Evolutionary conservation across 345 rosid species (phyloP).

Genomic region (Eucalyptus polybractea): DNA sequence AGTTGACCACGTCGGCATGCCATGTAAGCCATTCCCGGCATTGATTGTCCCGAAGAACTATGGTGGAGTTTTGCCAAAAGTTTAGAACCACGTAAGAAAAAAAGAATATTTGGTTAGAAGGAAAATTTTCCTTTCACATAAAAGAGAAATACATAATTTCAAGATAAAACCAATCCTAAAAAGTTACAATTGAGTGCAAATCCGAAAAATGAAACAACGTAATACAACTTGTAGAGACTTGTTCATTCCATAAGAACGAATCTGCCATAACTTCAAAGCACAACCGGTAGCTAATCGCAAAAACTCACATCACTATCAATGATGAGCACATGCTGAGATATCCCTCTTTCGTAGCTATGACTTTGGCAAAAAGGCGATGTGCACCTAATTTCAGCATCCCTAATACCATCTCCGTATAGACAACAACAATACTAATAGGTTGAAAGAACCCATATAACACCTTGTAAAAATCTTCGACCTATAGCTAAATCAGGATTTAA

Average conservation of each 20-base stretch:
- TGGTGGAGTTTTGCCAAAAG: too few relatives aligned
- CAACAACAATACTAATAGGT: neutral
- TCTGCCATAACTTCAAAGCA: neutral
- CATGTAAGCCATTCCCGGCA: too few relatives aligned
- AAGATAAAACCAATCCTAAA: too few relatives aligned
- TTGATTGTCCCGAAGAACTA: too few relatives aligned
- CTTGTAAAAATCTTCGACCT: neutral
- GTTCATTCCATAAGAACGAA: neutral
- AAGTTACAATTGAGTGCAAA: neutral
- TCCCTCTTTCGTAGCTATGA: too few relatives aligned
- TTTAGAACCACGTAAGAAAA: too few relatives aligned
- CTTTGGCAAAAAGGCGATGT: too few relatives aligned
- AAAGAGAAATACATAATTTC: neutral
- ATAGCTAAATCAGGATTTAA: too few relatives aligned
- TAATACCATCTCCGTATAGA: neutral
- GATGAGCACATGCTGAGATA: too few relatives aligned
- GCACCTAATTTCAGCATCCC: neutral
- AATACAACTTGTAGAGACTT: neutral
- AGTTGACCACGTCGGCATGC: too few relatives aligned
- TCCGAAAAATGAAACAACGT: neutral
- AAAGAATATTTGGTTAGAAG: too few relatives aligned
- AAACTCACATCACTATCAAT: neutral
- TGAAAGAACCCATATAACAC: neutral
- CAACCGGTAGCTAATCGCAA: fast-evolving
- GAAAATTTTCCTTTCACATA: neutral